A percentile compares a stretch with the other conserved stretches of the same genome.
Evolutionary conservation across 2,329 filamentous ascomycete genomes (phyloP).

Genomic region (Fusarium lateritium): DNA sequence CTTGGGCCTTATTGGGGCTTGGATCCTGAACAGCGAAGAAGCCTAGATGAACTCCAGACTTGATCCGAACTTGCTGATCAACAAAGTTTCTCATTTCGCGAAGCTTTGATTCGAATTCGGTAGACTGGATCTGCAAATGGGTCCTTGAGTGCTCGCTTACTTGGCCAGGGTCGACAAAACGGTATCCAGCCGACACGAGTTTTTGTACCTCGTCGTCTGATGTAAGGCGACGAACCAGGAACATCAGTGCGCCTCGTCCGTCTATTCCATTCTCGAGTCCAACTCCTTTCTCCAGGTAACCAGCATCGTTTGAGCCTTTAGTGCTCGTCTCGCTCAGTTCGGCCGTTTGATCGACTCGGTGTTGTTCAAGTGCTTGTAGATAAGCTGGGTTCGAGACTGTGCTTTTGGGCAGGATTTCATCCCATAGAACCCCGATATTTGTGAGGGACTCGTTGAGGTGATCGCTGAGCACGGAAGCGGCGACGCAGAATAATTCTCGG

Average conservation of each 20-base stretch:
- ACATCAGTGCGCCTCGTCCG: slow-evolving; percentile 84
- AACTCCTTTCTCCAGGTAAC: slow-evolving; percentile 59
- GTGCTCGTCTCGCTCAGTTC: slow-evolving; percentile 14
- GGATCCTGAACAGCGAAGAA: slow-evolving; percentile 70
- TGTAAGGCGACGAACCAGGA: slow-evolving; percentile 77
- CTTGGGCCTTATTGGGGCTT: slow-evolving; percentile 70
- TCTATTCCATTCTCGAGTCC: slow-evolving; percentile 55
- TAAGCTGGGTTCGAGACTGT: slow-evolving; percentile 46
- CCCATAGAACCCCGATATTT: slow-evolving; percentile 78
- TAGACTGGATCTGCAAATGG: slow-evolving; percentile 79
- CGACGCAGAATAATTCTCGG: slow-evolving; percentile 85
- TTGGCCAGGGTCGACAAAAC: slow-evolving; percentile 79
- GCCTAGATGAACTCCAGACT: slow-evolving; percentile 69
- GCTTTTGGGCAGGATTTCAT: slow-evolving; percentile 80
- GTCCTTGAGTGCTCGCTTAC: slow-evolving; percentile 79
- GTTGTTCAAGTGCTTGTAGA: slow-evolving; percentile 25
- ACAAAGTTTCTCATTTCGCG: slow-evolving; percentile 74
- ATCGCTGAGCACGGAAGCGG: slow-evolving; percentile 79
- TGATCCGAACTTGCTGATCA: slow-evolving; percentile 60
- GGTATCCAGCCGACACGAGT: slow-evolving; percentile 79
- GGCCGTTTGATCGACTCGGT: slow-evolving; percentile 1
- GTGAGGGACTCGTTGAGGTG: slow-evolving; percentile 74
- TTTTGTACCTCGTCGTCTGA: slow-evolving; percentile 70
- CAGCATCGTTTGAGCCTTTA: slow-evolving; percentile 31
- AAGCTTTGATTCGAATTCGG: slow-evolving; percentile 73